Percentiles rank a stretch among this genome's conserved stretches.
These are phyloP conservation scores for Naganishia sp. DNA, from an alignment of 1,284 basidiomycete genomes.

Conservation along the genomic window DNA sequence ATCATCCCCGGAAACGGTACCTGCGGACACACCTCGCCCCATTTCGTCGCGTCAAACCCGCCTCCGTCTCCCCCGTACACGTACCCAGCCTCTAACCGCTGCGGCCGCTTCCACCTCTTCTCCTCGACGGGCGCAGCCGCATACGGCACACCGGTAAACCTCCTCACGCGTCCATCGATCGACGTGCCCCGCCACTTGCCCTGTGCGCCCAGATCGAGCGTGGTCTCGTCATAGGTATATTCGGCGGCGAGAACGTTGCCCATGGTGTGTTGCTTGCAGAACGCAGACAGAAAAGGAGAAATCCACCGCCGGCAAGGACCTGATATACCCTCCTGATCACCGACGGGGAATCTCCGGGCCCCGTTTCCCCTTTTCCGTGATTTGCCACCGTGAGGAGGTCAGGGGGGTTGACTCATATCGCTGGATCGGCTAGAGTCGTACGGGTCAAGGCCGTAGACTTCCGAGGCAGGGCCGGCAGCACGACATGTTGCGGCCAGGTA, in stretches of 20 bases:
- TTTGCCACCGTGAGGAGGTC: too few species aligned
- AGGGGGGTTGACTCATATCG: too few species aligned
- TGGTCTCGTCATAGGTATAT: slow-evolving; percentile 4
- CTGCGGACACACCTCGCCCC: not conserved
- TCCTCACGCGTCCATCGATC: not conserved
- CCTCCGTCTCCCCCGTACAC: not conserved
- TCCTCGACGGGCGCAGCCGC: not conserved
- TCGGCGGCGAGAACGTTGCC: not conserved
- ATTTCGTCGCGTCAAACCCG: not conserved
- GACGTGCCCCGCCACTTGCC: not conserved
- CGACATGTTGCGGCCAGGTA: too few species aligned
- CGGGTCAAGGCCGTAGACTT: too few species aligned
- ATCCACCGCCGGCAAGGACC: too few species aligned
- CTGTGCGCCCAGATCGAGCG: not conserved
- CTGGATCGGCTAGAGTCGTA: too few species aligned
- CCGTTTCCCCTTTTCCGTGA: too few species aligned
- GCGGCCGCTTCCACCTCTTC: not conserved
- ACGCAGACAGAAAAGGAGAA: too few species aligned
- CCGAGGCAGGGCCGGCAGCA: too few species aligned
- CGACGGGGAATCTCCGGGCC: too few species aligned
- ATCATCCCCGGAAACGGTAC: not conserved
- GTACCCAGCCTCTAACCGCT: not conserved
- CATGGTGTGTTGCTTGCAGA: not conserved
- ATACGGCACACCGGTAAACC: slow-evolving; percentile 8
- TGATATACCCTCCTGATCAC: too few species aligned